These are phyloP conservation scores for Tetradesmus obliquus DNA, from an alignment of 139 green algal genomes.

Conservation along the genomic window DNA sequence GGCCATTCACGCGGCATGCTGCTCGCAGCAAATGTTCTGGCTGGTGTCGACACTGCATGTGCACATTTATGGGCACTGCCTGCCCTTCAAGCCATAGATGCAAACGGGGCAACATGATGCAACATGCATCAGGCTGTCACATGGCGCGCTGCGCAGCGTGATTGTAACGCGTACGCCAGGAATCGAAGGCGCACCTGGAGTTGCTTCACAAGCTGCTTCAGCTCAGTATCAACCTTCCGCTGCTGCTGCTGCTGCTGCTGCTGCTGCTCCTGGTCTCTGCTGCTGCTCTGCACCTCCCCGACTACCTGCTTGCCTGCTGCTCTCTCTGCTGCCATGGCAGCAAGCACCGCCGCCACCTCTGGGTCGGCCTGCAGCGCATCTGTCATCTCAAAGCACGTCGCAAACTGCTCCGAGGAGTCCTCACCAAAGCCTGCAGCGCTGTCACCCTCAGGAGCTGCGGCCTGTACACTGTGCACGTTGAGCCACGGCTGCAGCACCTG, in stretches of 20 bases:
- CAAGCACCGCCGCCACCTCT: not conserved
- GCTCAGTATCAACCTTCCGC: not conserved
- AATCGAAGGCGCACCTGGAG: not conserved
- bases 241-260: conserved; percentile 5
- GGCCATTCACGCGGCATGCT: no score
- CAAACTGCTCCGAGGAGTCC: not conserved
- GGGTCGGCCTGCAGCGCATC: not conserved
- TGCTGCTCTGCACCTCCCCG: not conserved
- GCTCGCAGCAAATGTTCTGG: no score
- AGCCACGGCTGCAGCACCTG: not conserved
- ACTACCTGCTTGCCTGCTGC: not conserved
- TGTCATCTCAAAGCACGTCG: not conserved
- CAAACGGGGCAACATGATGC: no score
- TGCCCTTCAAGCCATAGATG: no score
- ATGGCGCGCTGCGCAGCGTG: no score
- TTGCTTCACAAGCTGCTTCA: conserved; percentile 3
- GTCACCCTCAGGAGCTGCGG: no score
- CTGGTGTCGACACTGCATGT: no score
- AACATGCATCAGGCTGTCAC: no score
- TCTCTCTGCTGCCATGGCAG: not conserved
- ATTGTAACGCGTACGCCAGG: no score
- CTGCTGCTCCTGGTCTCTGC: not conserved
- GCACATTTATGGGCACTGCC: no score
- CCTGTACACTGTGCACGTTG: not conserved
- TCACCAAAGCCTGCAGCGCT: not conserved